These are phyloP conservation scores for Ophiostoma novo-ulmi DNA, from an alignment of 2,329 filamentous ascomycete species.

Conservation along the genomic window DNA sequence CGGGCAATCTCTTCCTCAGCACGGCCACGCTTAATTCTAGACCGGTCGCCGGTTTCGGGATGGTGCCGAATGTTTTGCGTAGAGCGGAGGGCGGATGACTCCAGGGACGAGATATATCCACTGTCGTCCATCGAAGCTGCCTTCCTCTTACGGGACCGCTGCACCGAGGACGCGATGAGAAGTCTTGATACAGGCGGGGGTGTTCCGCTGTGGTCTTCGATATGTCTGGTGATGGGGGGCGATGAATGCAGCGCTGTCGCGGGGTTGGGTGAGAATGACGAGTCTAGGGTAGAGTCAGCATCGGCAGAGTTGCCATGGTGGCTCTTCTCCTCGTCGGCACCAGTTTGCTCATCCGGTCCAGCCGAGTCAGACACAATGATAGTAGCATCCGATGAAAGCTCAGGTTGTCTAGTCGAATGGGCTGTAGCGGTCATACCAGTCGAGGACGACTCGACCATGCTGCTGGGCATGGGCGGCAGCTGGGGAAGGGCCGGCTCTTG, in stretches of 20 bases:
- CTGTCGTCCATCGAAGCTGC: constrained; percentile 80
- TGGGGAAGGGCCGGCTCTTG: constrained; percentile 48
- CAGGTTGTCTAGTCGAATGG: constrained; percentile 36
- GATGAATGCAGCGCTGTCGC: constrained; percentile 75
- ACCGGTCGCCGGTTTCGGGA: constrained; percentile 67
- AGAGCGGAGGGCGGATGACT: constrained; percentile 79
- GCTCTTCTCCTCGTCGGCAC: constrained; percentile 18
- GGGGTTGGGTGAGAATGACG: constrained; percentile 66
- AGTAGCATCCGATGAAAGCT: constrained; percentile 72
- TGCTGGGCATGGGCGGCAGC: constrained; percentile 35
- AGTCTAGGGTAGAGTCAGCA: constrained; percentile 36
- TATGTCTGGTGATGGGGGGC: constrained; percentile 67
- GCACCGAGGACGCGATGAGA: constrained; percentile 46
- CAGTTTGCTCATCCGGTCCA: constrained; percentile 17
- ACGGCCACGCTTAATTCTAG: constrained; percentile 76
- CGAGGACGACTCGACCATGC: constrained; percentile 21
- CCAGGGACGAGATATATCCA: constrained; percentile 92
- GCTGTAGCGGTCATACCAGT: neutral
- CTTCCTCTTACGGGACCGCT: constrained; percentile 68
- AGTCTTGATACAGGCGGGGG: constrained; percentile 65
- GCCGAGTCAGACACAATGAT: constrained; percentile 62
- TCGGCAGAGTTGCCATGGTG: neutral
- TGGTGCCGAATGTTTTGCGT: constrained; percentile 59
- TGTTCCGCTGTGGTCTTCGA: constrained; percentile 60
- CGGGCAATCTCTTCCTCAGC: constrained; percentile 95